phyloP scores from a whole-genome alignment of 2,329 filamentous ascomycete species.

The Colletotrichum sp. region DNA sequence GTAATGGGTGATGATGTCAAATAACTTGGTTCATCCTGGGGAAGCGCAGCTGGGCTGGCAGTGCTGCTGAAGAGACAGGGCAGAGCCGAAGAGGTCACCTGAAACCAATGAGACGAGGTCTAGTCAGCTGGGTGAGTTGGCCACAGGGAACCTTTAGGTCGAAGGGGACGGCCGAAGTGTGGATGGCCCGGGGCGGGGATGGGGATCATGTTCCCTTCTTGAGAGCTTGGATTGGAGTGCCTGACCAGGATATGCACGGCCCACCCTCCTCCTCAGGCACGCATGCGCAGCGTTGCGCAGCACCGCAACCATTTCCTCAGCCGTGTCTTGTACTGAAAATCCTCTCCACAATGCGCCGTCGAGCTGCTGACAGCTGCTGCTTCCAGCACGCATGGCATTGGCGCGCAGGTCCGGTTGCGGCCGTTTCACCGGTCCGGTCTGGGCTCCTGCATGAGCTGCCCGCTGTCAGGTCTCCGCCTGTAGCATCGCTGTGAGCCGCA shows the following conservation, averaged over 20 bases:
- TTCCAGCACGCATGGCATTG: not conserved
- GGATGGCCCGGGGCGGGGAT: constrained; percentile 16
- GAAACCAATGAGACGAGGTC: constrained; percentile 23
- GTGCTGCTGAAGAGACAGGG: not conserved
- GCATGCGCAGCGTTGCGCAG: not conserved
- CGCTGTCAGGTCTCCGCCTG: not conserved
- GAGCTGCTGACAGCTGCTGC: not conserved
- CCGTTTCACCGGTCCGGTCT: constrained; percentile 4
- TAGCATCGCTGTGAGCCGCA: not conserved
- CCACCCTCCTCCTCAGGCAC: not conserved
- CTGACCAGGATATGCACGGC: constrained; percentile 12
- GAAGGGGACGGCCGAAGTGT: not conserved
- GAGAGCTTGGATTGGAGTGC: constrained; percentile 3
- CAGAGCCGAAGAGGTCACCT: constrained; percentile 6
- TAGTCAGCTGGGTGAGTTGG: constrained; percentile 14
- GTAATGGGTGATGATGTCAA: constrained; percentile 25
- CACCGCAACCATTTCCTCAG: not conserved
- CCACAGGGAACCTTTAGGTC: not conserved
- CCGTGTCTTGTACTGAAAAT: not conserved
- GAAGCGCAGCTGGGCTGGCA: not conserved
- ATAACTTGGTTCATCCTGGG: constrained; percentile 18
- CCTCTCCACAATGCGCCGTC: not conserved
- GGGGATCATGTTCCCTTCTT: constrained; percentile 7
- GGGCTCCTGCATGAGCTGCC: not conserved
- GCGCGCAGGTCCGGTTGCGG: constrained; percentile 11